A percentile compares a stretch with the other conserved stretches of the same genome.
phyloP scores from a whole-genome alignment of 495 filamentous ascomycete genomes.

The Xylaria longipes region DNA sequence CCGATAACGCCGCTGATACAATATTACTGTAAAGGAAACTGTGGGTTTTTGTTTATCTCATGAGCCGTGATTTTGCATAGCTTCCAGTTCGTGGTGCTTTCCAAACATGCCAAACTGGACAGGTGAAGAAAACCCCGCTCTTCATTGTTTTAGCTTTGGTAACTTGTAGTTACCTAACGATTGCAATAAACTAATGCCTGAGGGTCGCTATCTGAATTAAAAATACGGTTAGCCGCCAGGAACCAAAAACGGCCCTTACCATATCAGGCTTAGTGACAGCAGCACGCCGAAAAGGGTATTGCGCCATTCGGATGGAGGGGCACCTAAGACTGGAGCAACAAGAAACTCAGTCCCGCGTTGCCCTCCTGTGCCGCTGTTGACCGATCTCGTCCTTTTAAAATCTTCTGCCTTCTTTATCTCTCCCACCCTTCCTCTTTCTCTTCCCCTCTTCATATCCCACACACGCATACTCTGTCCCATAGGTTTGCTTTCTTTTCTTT shows the following conservation, averaged over 20 bases:
- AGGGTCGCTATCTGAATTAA: constrained; percentile 3
- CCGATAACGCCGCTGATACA: constrained; percentile 3
- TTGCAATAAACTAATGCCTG: not conserved
- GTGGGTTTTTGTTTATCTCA: not conserved
- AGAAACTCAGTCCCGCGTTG: not conserved
- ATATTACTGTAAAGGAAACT: constrained; percentile 1
- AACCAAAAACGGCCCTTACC: not conserved
- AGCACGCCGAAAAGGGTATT: not conserved
- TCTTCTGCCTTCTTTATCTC: constrained; percentile 21
- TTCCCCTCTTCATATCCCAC: constrained; percentile 35
- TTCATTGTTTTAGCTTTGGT: not conserved
- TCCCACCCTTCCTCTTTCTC: constrained; percentile 35
- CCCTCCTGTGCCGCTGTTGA: constrained; percentile 33
- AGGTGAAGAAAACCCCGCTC: not conserved
- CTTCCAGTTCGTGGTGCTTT: not conserved
- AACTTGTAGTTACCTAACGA: not conserved
- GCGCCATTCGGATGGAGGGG: constrained; percentile 28
- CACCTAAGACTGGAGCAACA: constrained; percentile 15
- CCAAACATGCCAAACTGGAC: not conserved
- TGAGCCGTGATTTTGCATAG: not conserved
- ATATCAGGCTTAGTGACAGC: not conserved
- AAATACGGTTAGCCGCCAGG: constrained; percentile 6
- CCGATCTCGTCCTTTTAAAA: constrained; percentile 32
- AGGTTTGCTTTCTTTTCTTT: constrained; percentile 16
- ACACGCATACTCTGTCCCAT: constrained; percentile 28